These are phyloP conservation scores for Tetrahymena borealis DNA, from an alignment of 73 alveolate genomes.

Conservation along the genomic window DNA sequence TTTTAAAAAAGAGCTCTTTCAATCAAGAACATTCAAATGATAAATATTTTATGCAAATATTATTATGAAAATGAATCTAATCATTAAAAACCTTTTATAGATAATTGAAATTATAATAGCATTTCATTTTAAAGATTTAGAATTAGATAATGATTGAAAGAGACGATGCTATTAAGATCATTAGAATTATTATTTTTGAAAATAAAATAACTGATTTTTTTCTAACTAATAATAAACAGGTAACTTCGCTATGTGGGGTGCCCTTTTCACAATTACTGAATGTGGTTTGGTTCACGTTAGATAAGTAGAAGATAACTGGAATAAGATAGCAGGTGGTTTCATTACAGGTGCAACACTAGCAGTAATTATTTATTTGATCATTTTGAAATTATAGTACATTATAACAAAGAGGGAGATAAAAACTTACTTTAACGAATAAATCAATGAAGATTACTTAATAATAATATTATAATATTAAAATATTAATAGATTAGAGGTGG, in stretches of 20 bases:
- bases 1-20: neutral
- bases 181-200: neutral
- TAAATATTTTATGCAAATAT: neutral
- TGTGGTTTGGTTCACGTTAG: constrained; percentile 56
- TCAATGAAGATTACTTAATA: neutral
- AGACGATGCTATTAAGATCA: no score
- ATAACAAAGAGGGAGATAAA: neutral
- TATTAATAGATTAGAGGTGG: constrained; percentile 37
- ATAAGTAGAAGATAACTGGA: constrained; percentile 56
- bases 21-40: neutral
- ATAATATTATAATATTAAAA: neutral
- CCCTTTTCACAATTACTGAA: constrained; percentile 55
- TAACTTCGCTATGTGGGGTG: constrained; percentile 78
- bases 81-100: no score
- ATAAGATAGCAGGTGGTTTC: constrained; percentile 61
- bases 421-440: neutral
- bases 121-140: no score
- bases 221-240: neutral
- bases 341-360: constrained; percentile 73
- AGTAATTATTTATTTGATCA: constrained; percentile 30
- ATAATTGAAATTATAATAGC: no score
- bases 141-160: no score
- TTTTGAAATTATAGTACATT: neutral
- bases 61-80: neutral
- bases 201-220: neutral